phyloP scores from a whole-genome alignment of 495 filamentous ascomycete genomes.

The Xeromyces bisporus region DNA sequence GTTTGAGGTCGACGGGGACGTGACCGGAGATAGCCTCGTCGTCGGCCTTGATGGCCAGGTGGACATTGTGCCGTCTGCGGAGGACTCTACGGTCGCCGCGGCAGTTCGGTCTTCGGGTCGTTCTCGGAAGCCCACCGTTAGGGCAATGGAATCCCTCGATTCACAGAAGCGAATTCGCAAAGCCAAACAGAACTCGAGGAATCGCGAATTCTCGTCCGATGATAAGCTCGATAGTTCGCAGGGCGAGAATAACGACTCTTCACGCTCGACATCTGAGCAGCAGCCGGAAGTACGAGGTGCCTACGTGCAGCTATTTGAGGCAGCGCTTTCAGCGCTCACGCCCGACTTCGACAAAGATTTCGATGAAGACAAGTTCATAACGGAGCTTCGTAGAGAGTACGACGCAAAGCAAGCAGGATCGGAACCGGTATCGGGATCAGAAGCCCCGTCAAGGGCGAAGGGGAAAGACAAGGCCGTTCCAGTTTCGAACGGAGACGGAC shows the following conservation, averaged over 20 bases:
- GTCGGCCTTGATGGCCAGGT: conserved; percentile 13
- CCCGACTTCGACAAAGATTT: conserved; percentile 7
- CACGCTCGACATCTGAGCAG: not conserved
- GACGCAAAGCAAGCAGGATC: no score
- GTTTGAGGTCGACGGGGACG: not conserved
- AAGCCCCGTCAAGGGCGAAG: no score
- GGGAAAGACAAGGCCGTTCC: not conserved
- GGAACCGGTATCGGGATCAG: no score
- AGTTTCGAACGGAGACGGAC: not conserved
- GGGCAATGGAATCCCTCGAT: conserved; percentile 22
- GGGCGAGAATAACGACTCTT: conserved; percentile 1
- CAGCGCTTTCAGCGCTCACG: conserved; percentile 12
- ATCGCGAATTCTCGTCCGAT: conserved; percentile 1
- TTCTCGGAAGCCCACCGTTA: conserved; percentile 22
- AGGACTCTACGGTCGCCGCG: conserved; percentile 10
- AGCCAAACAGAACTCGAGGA: conserved; percentile 3
- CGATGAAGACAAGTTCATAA: conserved; percentile 8
- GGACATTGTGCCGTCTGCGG: conserved; percentile 13
- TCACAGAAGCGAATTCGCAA: conserved; percentile 12
- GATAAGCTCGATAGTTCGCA: not conserved
- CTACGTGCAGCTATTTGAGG: conserved; percentile 11
- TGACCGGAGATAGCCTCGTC: conserved; percentile 1
- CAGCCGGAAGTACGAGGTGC: conserved; percentile 5
- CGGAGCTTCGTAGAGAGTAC: conserved; percentile 9
- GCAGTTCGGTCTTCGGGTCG: conserved; percentile 17